Base-by-base conservation (phyloP, 768 basidiomycete genomes). In the Panus rudis region DNA sequence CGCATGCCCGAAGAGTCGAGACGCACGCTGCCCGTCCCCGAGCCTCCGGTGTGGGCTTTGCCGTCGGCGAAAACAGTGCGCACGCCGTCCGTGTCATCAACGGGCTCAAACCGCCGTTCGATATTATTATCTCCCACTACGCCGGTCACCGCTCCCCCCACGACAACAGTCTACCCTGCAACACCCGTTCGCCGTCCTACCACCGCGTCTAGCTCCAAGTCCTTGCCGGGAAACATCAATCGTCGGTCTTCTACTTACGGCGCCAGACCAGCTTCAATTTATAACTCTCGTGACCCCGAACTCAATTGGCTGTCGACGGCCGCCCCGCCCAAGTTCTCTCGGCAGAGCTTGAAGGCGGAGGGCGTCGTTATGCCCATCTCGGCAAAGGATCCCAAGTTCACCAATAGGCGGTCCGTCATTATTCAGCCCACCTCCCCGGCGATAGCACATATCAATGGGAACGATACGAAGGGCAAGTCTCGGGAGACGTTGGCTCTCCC, bases 291-390 rank as follows among this genome's bases (percentile, higher is more conserved):
- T 42, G 48, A 47, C 45, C 52, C 58, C 3, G 54, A 57, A 47
- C 39, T 42, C 33, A 57, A 55, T 44, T 59, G 58, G 58, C 43
- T 59, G 25, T 46, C 45, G n/a, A 31, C 42, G 21, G 43, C 53
- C 16, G 47, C 55, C 12, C 37, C 55, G 19, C 59, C 59, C 13
- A 38, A 42, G 38, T 60, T 60, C 52, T 58, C 57, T n/a, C 49
- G 59, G 0, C 43, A 55, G 16, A 47, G 55, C 3, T 44, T 60
- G 20, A 53, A 50, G 34, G 53, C 45, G 13, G 47, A 51, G 30
- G 56, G 59, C 41, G 56, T 60, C 21, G 46, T 60, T 28, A 46
- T 60, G 45, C 59, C 59, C 17, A 51, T 60, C 10, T 46, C 45
- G 26, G 51, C 47, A 45, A 49, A 46, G 38, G 55, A 52, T 34